Percentiles rank a stretch among this genome's conserved stretches.
These are phyloP conservation scores for Lactuca saligna DNA, from an alignment of 129 eudicot genomes.

Conservation along the genomic window DNA sequence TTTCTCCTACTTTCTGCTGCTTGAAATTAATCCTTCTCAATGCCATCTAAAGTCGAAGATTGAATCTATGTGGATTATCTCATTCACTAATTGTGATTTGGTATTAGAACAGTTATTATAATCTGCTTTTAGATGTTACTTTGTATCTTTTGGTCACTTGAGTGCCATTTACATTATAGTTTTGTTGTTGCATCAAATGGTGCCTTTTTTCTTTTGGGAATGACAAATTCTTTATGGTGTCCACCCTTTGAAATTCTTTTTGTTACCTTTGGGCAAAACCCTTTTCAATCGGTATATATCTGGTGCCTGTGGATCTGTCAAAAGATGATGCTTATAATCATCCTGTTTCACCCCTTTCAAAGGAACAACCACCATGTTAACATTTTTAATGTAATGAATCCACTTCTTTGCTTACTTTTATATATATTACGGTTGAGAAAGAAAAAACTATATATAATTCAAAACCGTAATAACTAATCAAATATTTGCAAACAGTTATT, in stretches of 20 bases:
- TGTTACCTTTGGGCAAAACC: background rate
- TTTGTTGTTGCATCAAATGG: background rate
- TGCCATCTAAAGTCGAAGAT: background rate
- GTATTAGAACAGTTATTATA: background rate
- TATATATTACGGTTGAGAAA: too few species aligned
- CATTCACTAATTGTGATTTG: background rate
- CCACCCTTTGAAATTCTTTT: too few species aligned
- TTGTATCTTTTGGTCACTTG: background rate
- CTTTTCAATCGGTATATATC: too few species aligned
- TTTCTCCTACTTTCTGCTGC: slow-evolving; percentile 5
- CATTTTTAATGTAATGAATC: too few species aligned
- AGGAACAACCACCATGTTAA: too few species aligned
- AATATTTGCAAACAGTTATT: too few species aligned
- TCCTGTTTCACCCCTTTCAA: too few species aligned
- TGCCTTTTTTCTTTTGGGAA: background rate
- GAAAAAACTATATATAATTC: too few species aligned
- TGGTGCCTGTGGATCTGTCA: too few species aligned
- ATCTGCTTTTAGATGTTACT: background rate
- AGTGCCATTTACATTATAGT: background rate
- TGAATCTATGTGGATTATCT: background rate
- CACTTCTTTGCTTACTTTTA: too few species aligned
- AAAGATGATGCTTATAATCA: too few species aligned
- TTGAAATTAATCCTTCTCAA: background rate
- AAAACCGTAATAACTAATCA: too few species aligned
- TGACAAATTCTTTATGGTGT: background rate